These are phyloP conservation scores for Sporothrix phasma DNA, from an alignment of 2,329 filamentous ascomycete species.

Conservation along the genomic window DNA sequence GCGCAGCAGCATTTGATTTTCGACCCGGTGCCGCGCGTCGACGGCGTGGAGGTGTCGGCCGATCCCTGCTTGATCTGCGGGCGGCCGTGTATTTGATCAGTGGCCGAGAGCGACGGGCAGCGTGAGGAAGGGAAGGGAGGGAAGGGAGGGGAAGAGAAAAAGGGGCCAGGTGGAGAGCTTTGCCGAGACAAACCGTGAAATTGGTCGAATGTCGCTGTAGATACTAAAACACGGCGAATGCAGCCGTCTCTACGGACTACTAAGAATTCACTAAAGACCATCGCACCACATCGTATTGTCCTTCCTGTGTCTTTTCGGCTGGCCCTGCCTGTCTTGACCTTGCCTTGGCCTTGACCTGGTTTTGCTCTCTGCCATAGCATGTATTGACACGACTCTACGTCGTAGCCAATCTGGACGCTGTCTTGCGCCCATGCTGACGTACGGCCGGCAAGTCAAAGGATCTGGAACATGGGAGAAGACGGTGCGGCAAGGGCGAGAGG, in stretches of 20 bases:
- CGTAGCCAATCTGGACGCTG: not conserved
- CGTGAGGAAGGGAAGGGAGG: constrained; percentile 16
- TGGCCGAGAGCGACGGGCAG: constrained; percentile 41
- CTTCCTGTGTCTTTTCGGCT: not conserved
- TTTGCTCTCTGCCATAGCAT: too few relatives aligned
- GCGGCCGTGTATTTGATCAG: constrained; percentile 46
- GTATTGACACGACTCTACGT: not conserved
- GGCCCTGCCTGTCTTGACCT: not conserved
- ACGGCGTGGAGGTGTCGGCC: constrained; percentile 40
- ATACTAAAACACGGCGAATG: too few relatives aligned
- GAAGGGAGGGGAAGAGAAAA: not conserved
- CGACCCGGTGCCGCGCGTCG: constrained; percentile 48
- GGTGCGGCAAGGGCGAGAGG: not conserved
- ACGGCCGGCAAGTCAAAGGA: not conserved
- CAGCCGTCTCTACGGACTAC: too few relatives aligned
- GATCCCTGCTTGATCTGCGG: constrained; percentile 48
- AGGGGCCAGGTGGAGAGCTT: too few relatives aligned
- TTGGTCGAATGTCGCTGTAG: too few relatives aligned
- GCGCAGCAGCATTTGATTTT: constrained; percentile 46
- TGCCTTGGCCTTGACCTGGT: not conserved
- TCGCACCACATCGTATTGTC: too few relatives aligned
- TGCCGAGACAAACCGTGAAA: too few relatives aligned
- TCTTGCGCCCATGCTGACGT: not conserved
- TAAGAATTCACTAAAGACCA: too few relatives aligned
- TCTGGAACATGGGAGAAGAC: not conserved